phyloP scores from a whole-genome alignment of 345 rosid genomes.

The Clausena lansium region DNA sequence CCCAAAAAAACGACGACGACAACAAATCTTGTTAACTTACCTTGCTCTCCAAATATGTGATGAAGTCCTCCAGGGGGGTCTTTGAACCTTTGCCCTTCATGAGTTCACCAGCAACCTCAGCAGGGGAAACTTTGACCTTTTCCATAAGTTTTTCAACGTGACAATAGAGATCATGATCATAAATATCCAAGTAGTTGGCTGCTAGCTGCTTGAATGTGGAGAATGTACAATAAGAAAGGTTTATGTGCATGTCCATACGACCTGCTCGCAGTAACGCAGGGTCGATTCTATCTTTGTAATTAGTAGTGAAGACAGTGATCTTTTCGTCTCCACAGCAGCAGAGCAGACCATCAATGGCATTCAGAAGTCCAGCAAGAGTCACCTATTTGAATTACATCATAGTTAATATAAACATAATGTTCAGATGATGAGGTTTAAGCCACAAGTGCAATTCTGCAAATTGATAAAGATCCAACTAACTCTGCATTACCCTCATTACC shows the following conservation, averaged over 20 bases:
- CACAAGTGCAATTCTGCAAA: neutral
- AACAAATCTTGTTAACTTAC: constrained; percentile 12
- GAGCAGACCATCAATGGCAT: constrained; percentile 39
- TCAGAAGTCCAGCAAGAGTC: constrained; percentile 39
- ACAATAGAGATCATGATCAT: constrained; percentile 21
- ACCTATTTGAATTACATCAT: constrained; percentile 14
- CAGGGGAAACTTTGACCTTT: constrained; percentile 33
- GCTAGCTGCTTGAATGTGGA: constrained; percentile 45
- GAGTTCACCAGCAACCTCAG: constrained; percentile 43
- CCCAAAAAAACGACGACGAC: neutral
- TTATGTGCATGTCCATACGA: constrained; percentile 44
- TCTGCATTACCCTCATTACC: too few species aligned
- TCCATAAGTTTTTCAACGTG: constrained; percentile 25
- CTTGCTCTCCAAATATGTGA: constrained; percentile 32
- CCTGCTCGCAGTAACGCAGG: constrained; percentile 45
- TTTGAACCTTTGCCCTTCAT: constrained; percentile 29
- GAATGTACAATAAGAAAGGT: constrained; percentile 37
- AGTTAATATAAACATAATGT: neutral
- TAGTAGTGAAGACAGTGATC: constrained; percentile 48
- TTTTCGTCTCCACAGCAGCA: constrained; percentile 51
- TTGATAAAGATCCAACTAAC: too few species aligned
- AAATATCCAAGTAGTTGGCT: constrained; percentile 29
- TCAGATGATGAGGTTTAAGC: neutral
- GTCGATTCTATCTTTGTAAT: constrained; percentile 38
- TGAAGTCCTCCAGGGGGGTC: constrained; percentile 20